Evolutionary conservation across 1,139 yeast genomes (phyloP).

Genomic region (Diutina catenulata): DNA sequence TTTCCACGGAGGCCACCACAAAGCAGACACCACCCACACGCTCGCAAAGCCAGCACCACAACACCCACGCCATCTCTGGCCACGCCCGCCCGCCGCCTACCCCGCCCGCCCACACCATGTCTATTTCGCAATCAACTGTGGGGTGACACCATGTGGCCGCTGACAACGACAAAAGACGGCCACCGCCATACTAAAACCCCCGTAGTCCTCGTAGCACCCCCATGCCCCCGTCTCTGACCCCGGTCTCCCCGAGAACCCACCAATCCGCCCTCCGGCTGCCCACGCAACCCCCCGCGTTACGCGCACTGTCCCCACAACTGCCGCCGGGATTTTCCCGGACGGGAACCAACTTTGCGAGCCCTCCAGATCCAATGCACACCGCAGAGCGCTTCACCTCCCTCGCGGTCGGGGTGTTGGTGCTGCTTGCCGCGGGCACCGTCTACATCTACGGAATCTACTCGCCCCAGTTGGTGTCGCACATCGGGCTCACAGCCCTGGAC

Average conservation of each 20-base stretch:
- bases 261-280: not conserved
- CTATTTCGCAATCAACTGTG: no score
- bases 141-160: no score
- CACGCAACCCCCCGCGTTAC: not conserved
- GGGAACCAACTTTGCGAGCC: not conserved
- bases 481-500: conserved; percentile 46
- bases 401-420: conserved; percentile 20
- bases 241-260: not conserved
- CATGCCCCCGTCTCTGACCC: not conserved
- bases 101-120: no score
- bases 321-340: not conserved
- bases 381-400: conserved; percentile 8
- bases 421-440: conserved; percentile 55
- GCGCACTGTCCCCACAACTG: not conserved
- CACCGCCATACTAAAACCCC: no score
- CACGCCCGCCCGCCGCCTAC: no score
- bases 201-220: no score
- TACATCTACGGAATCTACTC: conserved; percentile 63
- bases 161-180: no score
- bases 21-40: no score
- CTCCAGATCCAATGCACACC: not conserved
- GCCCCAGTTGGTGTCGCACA: conserved; percentile 50
- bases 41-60: no score
- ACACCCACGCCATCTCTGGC: no score
- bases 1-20: no score